A percentile compares a stretch with the other conserved stretches of the same genome.
Conservation (phyloP, 495 filamentous ascomycete species). For the Usnea hakonensis region DNA sequence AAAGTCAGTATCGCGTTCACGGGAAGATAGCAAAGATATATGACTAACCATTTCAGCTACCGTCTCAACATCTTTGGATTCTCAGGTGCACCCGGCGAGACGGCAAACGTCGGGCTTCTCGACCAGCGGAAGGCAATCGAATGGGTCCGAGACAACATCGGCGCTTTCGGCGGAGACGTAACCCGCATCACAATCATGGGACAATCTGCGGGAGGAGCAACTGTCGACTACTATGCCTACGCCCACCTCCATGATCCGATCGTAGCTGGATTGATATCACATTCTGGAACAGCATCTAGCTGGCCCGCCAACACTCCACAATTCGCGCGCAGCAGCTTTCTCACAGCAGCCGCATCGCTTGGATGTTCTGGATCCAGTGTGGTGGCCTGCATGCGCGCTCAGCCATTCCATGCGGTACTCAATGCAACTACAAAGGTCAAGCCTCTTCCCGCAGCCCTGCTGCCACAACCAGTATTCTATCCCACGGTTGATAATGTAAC, state of each 20-base stretch:
- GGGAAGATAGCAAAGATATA: no score
- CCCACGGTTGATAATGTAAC: no score
- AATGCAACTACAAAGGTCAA: no score
- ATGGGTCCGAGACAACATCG: slow-evolving; percentile 33
- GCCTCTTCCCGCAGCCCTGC: no score
- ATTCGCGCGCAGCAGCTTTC: not conserved
- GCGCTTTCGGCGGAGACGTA: slow-evolving; percentile 34
- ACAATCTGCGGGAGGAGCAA: slow-evolving; percentile 29
- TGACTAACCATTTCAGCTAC: no score
- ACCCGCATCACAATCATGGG: slow-evolving; percentile 32
- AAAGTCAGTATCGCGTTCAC: no score
- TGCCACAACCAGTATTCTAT: no score
- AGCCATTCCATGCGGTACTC: no score
- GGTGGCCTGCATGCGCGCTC: no score
- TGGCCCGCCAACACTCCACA: not conserved
- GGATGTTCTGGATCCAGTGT: no score
- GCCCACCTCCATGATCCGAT: slow-evolving; percentile 30
- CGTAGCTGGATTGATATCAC: slow-evolving; percentile 23
- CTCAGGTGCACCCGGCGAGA: slow-evolving; percentile 26
- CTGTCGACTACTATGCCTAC: slow-evolving; percentile 28
- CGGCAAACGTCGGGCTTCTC: slow-evolving; percentile 28
- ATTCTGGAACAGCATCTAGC: slow-evolving; percentile 25
- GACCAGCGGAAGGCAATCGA: slow-evolving; percentile 37
- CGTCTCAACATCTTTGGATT: slow-evolving; percentile 35
- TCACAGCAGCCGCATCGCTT: not conserved